Evolutionary conservation across 2,329 filamentous ascomycete species (phyloP).

Genomic region (Exophiala xenobiotica): DNA sequence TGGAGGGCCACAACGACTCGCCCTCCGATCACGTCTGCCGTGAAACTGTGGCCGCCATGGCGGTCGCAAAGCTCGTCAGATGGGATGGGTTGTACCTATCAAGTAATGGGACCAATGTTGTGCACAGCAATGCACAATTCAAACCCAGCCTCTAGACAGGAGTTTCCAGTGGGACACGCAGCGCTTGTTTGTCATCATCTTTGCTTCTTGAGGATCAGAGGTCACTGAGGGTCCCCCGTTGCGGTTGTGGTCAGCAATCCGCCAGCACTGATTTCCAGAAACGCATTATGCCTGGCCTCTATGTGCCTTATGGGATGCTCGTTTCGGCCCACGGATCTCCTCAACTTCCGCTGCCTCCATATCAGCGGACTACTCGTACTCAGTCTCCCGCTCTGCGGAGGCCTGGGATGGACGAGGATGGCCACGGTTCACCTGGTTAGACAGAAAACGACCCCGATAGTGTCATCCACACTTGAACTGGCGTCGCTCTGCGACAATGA

Average conservation of each 20-base stretch:
- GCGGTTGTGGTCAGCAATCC: not conserved
- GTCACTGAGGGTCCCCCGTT: no score
- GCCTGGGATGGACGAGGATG: not conserved
- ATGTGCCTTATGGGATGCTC: not conserved
- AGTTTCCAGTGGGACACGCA: not conserved
- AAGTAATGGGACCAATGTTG: no score
- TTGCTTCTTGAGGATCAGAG: no score
- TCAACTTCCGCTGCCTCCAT: not conserved
- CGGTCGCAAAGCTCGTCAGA: no score
- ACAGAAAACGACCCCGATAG: not conserved
- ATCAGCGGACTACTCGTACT: not conserved
- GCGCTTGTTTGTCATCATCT: not conserved
- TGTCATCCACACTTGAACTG: not conserved
- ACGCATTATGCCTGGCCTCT: not conserved
- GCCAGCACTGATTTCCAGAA: not conserved
- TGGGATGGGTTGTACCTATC: no score
- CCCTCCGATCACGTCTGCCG: no score
- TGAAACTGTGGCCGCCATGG: not conserved
- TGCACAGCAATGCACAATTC: constrained; percentile 2
- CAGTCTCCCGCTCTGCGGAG: not conserved
- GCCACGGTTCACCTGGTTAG: not conserved
- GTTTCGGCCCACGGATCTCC: not conserved
- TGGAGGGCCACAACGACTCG: no score
- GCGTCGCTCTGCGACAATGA: not conserved
- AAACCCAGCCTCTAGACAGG: no score